These are phyloP conservation scores for Symbiotaphrina buchneri DNA, from an alignment of 495 filamentous ascomycete genomes.

Conservation along the genomic window DNA sequence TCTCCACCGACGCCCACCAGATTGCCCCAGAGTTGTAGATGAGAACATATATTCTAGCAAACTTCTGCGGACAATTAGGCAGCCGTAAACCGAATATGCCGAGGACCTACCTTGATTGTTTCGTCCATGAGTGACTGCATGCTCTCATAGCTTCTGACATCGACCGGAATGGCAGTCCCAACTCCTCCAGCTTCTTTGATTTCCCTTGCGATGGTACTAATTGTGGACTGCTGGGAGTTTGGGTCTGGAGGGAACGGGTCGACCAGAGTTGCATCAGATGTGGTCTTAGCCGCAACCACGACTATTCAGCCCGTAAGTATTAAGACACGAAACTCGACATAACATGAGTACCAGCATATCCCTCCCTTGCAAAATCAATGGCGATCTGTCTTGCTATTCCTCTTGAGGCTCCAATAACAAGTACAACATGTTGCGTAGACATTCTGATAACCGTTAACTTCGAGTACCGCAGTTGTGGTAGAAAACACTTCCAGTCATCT, in stretches of 20 bases:
- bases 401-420: constrained; percentile 51
- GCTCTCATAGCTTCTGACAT: constrained; percentile 40
- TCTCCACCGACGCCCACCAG: constrained; percentile 58
- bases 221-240: constrained; percentile 58
- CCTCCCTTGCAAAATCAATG: constrained; percentile 45
- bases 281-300: constrained; percentile 61
- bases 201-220: constrained; percentile 64
- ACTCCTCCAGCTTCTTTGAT: constrained; percentile 42
- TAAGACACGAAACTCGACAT: not conserved
- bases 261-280: constrained; percentile 31
- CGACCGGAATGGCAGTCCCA: constrained; percentile 44
- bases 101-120: constrained; percentile 26
- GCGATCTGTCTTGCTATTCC: constrained; percentile 66
- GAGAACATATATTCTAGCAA: constrained; percentile 43
- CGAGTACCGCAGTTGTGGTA: not conserved
- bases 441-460: constrained; percentile 6
- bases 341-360: constrained; percentile 35
- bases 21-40: constrained; percentile 77
- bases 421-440: constrained; percentile 25
- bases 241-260: constrained; percentile 57
- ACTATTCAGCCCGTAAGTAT: constrained; percentile 22
- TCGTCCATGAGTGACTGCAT: constrained; percentile 35
- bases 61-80: constrained; percentile 11
- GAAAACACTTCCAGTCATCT: too few species aligned
- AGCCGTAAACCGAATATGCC: not conserved